Percentiles rank a stretch among this genome's conserved stretches.
Evolutionary conservation across 306 rosid species (phyloP).

Genomic region (Castanopsis chinensis): DNA sequence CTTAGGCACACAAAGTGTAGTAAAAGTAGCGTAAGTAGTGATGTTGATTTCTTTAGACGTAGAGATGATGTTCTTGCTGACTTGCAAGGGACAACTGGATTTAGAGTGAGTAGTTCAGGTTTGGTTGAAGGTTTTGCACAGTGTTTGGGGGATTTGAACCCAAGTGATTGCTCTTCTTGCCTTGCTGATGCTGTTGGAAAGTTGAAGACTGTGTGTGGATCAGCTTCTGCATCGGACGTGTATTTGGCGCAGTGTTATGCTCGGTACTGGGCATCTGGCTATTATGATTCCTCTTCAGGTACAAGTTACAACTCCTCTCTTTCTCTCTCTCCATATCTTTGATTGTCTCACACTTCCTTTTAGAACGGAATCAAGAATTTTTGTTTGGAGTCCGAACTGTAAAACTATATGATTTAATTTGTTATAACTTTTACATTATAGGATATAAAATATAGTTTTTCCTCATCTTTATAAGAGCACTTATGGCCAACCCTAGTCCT

Average conservation of each 20-base stretch:
- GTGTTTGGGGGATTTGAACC: constrained; percentile 70
- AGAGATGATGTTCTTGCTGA: constrained; percentile 80
- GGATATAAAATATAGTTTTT: too few species aligned
- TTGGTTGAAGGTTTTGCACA: constrained; percentile 72
- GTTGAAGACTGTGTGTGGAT: constrained; percentile 76
- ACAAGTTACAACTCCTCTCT: constrained; percentile 38
- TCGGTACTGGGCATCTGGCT: constrained; percentile 89
- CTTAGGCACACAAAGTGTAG: constrained; percentile 69
- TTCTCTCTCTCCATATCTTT: not conserved
- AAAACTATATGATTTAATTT: too few species aligned
- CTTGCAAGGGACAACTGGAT: constrained; percentile 50
- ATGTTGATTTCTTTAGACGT: constrained; percentile 67
- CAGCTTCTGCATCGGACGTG: constrained; percentile 86
- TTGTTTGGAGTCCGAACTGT: too few species aligned
- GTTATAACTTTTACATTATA: too few species aligned
- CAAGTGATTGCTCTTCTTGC: constrained; percentile 74
- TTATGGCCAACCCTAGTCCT: too few species aligned
- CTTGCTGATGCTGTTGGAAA: constrained; percentile 68
- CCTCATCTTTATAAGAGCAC: too few species aligned
- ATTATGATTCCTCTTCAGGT: constrained; percentile 68
- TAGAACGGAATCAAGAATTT: too few species aligned
- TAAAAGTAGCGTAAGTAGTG: constrained; percentile 35
- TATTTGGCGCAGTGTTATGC: constrained; percentile 92
- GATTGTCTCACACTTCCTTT: too few species aligned
- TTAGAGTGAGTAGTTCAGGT: constrained; percentile 79